These are phyloP conservation scores for Phoma herbarum DNA, from an alignment of 2,329 filamentous ascomycete species.

Conservation along the genomic window DNA sequence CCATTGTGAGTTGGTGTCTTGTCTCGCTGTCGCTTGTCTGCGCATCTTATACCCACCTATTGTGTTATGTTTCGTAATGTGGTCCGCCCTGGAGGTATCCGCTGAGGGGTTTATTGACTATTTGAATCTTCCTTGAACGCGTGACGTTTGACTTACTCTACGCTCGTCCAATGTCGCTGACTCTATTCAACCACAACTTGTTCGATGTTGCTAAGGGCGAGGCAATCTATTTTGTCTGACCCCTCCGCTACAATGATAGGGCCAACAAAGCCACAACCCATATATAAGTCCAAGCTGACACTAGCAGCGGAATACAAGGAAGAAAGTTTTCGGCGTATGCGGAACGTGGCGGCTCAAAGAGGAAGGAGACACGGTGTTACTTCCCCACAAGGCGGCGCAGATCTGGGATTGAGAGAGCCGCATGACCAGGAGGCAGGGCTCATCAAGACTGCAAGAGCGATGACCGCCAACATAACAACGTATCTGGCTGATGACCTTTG, in stretches of 20 bases:
- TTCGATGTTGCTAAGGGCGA: neutral
- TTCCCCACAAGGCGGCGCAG: neutral
- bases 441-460: neutral
- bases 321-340: neutral
- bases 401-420: neutral
- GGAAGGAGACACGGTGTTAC: neutral
- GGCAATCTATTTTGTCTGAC: neutral
- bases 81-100: too few relatives aligned
- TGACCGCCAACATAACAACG: too few relatives aligned
- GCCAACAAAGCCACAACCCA: neutral
- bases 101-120: too few relatives aligned
- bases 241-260: neutral
- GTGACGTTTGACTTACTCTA: too few relatives aligned
- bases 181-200: neutral
- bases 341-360: neutral
- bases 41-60: slow-evolving; percentile 13
- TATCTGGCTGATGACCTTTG: too few relatives aligned
- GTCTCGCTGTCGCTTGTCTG: neutral
- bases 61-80: neutral
- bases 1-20: neutral
- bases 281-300: neutral
- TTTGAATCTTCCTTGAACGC: too few relatives aligned
- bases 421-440: neutral
- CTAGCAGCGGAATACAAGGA: neutral
- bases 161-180: neutral